phyloP scores from a whole-genome alignment of 2,329 filamentous ascomycete species.

The Monosporascus sp. region DNA sequence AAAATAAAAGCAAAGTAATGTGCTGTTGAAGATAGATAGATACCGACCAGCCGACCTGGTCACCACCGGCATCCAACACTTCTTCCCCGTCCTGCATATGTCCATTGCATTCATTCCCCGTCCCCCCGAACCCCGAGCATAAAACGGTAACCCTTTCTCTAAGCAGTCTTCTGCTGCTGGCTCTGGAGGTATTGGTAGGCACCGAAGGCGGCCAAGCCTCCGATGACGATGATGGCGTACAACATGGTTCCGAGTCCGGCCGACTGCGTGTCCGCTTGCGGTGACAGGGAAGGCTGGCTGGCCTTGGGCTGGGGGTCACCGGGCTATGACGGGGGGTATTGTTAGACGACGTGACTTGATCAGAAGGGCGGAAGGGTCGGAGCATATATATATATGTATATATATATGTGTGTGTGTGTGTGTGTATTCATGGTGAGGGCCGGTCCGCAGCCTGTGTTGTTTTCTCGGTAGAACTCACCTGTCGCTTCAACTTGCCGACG shows the following conservation, averaged over 20 bases:
- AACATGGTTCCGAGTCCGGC: constrained; percentile 68
- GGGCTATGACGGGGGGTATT: constrained; percentile 44
- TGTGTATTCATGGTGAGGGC: too few species aligned
- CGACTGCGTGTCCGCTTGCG: constrained; percentile 43
- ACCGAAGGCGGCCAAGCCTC: constrained; percentile 70
- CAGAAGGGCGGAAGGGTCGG: not conserved
- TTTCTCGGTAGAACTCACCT: constrained; percentile 48
- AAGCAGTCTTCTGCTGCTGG: constrained; percentile 32
- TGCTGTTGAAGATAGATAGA: not conserved
- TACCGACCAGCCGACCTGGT: too few species aligned
- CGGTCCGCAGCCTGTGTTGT: too few species aligned
- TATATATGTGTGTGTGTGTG: not conserved
- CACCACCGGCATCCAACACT: too few species aligned
- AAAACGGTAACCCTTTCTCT: constrained; percentile 1
- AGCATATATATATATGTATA: not conserved
- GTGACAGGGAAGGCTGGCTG: constrained; percentile 41
- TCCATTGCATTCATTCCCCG: too few species aligned
- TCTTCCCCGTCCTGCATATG: too few species aligned
- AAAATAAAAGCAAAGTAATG: too few species aligned
- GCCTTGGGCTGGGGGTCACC: constrained; percentile 73
- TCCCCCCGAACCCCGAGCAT: too few species aligned
- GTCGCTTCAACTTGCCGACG: constrained; percentile 73
- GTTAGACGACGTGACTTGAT: not conserved
- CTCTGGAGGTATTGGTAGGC: constrained; percentile 82
- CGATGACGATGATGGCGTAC: constrained; percentile 75